Percentiles rank a stretch among this genome's conserved stretches.
These are phyloP conservation scores for Anastatica hierochuntica DNA, from an alignment of 345 rosid genomes.

Conservation along the genomic window DNA sequence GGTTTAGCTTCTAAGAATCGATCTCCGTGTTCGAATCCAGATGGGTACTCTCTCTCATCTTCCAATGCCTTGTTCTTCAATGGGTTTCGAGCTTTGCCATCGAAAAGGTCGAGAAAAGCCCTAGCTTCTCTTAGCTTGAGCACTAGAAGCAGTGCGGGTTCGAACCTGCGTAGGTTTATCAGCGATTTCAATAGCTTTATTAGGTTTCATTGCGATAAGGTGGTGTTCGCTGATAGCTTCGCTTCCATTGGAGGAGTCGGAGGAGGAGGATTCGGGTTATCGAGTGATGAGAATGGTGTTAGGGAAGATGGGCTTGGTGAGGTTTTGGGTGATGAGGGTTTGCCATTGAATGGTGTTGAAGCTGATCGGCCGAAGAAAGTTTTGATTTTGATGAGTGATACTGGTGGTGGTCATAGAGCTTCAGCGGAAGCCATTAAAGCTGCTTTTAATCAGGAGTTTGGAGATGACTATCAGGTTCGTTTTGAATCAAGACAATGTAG, in stretches of 20 bases:
- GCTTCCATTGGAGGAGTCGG: slow-evolving; percentile 50
- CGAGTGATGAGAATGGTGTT: slow-evolving; percentile 39
- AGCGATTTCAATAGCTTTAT: slow-evolving; percentile 57
- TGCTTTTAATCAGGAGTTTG: slow-evolving; percentile 75
- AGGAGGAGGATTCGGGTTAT: slow-evolving; percentile 33
- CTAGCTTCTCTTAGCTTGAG: slow-evolving; percentile 47
- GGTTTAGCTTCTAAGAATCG: slow-evolving; percentile 36
- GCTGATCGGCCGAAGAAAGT: slow-evolving; percentile 59
- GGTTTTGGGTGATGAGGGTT: slow-evolving; percentile 49
- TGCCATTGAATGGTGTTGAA: slow-evolving; percentile 44
- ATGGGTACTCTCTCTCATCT: slow-evolving; percentile 39
- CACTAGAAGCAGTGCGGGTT: slow-evolving; percentile 31
- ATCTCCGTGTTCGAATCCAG: slow-evolving; percentile 27
- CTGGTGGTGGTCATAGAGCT: slow-evolving; percentile 98
- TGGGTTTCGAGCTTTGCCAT: slow-evolving; percentile 16
- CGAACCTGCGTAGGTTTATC: slow-evolving; percentile 35
- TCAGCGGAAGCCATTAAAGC: slow-evolving; percentile 96
- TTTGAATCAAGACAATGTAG: not conserved
- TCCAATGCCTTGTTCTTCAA: slow-evolving; percentile 51
- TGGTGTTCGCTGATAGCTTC: slow-evolving; percentile 72
- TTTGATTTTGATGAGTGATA: slow-evolving; percentile 96
- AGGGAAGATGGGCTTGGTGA: slow-evolving; percentile 37
- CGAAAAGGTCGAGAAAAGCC: slow-evolving; percentile 29
- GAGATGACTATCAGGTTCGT: slow-evolving; percentile 81
- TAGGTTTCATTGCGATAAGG: slow-evolving; percentile 61